phyloP scores from a whole-genome alignment of 2,329 filamentous ascomycete genomes.

The Exophiala dermatitidis region DNA sequence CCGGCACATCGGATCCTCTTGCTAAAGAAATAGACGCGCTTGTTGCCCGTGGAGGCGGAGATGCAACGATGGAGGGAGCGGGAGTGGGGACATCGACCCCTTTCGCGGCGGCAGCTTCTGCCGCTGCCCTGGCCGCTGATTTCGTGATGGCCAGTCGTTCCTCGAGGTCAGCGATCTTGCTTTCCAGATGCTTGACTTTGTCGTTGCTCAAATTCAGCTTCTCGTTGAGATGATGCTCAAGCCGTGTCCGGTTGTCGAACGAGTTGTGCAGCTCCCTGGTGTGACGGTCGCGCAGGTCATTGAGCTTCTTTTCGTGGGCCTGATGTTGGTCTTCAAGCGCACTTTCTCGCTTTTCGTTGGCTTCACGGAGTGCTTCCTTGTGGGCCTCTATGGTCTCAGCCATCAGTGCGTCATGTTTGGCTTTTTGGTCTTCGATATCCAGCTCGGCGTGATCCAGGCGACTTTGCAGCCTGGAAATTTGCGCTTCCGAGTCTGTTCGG shows the following conservation, averaged over 20 bases:
- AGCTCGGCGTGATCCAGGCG: slow-evolving; percentile 72
- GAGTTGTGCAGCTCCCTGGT: slow-evolving; percentile 65
- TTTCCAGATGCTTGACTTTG: slow-evolving; percentile 77
- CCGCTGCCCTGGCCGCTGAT: slow-evolving; percentile 76
- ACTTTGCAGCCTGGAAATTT: slow-evolving; percentile 62
- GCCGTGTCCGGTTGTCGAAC: slow-evolving; percentile 71
- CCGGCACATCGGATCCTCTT: slow-evolving; percentile 51
- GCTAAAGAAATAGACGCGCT: slow-evolving; percentile 43
- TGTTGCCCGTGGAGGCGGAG: slow-evolving; percentile 36
- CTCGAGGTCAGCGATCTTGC: slow-evolving; percentile 75
- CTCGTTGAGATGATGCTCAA: slow-evolving; percentile 72
- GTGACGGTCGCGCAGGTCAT: slow-evolving; percentile 69
- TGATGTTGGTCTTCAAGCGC: slow-evolving; percentile 52
- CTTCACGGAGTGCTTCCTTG: slow-evolving; percentile 51
- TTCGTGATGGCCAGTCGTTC: slow-evolving; percentile 88
- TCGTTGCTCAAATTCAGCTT: slow-evolving; percentile 74
- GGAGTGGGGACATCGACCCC: slow-evolving; percentile 32
- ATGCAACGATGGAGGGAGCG: slow-evolving; percentile 31
- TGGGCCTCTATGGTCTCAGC: slow-evolving; percentile 71
- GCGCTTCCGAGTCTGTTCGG: slow-evolving; percentile 65
- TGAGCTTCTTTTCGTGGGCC: slow-evolving; percentile 63
- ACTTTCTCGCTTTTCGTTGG: slow-evolving; percentile 46
- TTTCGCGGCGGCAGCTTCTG: slow-evolving; percentile 59
- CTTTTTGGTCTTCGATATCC: slow-evolving; percentile 73
- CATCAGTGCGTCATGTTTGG: slow-evolving; percentile 73